A percentile compares a stretch with the other conserved stretches of the same genome.
phyloP scores from a whole-genome alignment of 495 filamentous ascomycete species.

The Glonium stellatum region DNA sequence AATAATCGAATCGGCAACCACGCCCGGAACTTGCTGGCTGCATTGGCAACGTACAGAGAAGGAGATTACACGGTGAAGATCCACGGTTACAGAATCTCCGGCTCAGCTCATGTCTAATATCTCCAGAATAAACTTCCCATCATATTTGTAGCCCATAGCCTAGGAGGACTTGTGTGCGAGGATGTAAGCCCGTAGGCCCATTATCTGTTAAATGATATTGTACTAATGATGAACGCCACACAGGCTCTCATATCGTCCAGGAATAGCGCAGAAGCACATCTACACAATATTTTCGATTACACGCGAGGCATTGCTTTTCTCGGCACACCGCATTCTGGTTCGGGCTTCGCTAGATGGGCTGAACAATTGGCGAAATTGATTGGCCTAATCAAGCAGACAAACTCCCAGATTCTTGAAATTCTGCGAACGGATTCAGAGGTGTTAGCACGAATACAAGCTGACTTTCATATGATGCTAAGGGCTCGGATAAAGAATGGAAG shows the following conservation, averaged over 20 bases:
- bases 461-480: conserved; percentile 36
- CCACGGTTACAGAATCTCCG: no score
- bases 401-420: conserved; percentile 13
- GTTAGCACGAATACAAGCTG: conserved; percentile 37
- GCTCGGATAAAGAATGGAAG: conserved; percentile 17
- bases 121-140: conserved; percentile 21
- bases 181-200: conserved; percentile 23
- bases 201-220: no score
- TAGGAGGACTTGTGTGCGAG: conserved; percentile 35
- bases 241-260: no score
- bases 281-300: background rate
- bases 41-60: conserved; percentile 19
- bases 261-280: conserved; percentile 7
- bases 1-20: conserved; percentile 27
- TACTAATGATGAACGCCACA: no score
- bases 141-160: conserved; percentile 19
- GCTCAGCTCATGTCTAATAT: conserved; percentile 6
- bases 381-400: conserved; percentile 18
- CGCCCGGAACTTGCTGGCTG: conserved; percentile 23
- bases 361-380: conserved; percentile 19
- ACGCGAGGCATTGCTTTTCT: conserved; percentile 9
- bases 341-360: conserved; percentile 11
- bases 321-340: conserved; percentile 12
- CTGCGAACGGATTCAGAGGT: conserved; percentile 28
- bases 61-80: conserved; percentile 26